Evolutionary conservation across 2,329 filamentous ascomycete species (phyloP), one percentile per base, ranked within the genome.

Genomic region (Penicillium paneum): DNA sequence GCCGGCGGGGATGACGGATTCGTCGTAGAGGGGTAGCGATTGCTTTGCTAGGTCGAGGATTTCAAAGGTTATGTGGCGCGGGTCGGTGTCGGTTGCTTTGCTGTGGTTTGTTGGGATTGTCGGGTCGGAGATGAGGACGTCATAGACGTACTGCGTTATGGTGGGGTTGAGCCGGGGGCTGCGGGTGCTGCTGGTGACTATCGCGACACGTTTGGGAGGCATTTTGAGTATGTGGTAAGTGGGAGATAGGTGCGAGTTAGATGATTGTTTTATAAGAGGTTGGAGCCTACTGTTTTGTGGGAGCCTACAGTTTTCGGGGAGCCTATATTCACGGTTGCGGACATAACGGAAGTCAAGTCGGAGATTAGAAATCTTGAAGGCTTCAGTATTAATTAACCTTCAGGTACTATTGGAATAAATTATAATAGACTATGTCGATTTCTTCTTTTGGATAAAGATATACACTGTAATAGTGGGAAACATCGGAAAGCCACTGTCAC

Each of bases 21-120:
- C 72, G 50, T 76, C 64, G 61, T 71, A 77, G 19, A 75, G 56
- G 7, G 74, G 73, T 0, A 76, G 67, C 1, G 65, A 57, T 55
- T 68, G 65, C 1, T 65, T 61, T 8, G 62, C 55, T 12, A 74
- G 61, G 35, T 74, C 71, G 56, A 74, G 58, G 8, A 71, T 61
- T 19, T 64, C 54, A 35, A 74, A 51, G 1, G 52, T 61, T 24
- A 65, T 49, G 36, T 62, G 59, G 41, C 61, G 49, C 3, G 64
- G 52, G 26, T 60, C 50, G 58, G 58, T 60, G 41, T 61, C 60
- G 28, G 21, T 35, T 46, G 57, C 35, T 31, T 11, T 10, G 17
- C 15, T 19, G 44, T 56, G 29, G 49, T 36, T 55, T 24, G 59
- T 62, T 28, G 63, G 63, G 21, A 64, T 56, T 7, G 48, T 56